These are phyloP conservation scores for Leishmania guyanensis DNA, from an alignment of 208 protist species.

Conservation along the genomic window DNA sequence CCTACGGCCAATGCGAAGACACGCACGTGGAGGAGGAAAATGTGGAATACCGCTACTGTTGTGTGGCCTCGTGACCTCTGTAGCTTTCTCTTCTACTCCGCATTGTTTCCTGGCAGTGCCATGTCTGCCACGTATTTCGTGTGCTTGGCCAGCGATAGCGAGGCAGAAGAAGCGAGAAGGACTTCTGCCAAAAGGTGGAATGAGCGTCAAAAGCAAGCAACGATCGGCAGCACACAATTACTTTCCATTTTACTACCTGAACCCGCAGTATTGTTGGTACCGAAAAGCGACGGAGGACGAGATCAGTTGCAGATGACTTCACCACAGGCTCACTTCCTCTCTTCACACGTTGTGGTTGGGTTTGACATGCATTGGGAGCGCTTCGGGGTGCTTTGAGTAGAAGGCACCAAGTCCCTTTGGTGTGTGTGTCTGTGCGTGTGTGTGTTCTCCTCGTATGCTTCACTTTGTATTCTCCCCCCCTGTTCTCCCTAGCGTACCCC, in stretches of 20 bases:
- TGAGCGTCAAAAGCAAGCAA: background rate
- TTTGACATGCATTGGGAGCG: background rate
- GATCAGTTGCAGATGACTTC: background rate
- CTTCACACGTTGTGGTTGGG: background rate
- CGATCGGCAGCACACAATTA: background rate
- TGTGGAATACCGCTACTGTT: background rate
- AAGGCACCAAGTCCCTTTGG: background rate
- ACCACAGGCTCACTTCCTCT: background rate
- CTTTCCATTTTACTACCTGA: background rate
- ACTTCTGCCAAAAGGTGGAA: too few species aligned
- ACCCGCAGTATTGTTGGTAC: too few species aligned
- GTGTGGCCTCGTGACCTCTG: background rate
- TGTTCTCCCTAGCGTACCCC: background rate
- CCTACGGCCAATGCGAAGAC: background rate
- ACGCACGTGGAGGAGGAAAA: background rate
- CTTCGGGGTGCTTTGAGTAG: background rate
- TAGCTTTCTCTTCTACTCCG: background rate
- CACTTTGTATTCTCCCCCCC: background rate
- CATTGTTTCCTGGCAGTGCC: background rate
- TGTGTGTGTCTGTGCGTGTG: background rate
- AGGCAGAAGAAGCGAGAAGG: background rate
- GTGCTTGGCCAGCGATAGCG: background rate
- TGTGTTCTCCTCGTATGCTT: background rate
- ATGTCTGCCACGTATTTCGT: background rate
- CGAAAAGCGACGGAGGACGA: too few species aligned